These are phyloP conservation scores for Phialophora macrospora DNA, from an alignment of 2,329 filamentous ascomycete species.

Conservation along the genomic window DNA sequence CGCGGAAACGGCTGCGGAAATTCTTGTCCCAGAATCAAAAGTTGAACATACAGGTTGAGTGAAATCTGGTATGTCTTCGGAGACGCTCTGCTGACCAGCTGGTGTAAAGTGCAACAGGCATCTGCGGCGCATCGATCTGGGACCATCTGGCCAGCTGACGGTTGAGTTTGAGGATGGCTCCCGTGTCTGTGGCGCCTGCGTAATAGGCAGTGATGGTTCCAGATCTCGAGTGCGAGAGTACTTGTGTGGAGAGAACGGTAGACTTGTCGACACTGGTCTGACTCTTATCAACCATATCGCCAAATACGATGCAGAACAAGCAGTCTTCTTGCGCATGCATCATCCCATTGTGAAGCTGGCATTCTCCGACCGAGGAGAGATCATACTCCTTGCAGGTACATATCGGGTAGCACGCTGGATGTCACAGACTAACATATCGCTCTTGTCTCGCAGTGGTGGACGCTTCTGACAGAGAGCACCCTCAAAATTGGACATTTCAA, in stretches of 20 bases:
- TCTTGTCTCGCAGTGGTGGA: constrained; percentile 8
- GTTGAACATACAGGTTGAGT: constrained; percentile 12
- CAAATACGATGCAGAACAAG: constrained; percentile 5
- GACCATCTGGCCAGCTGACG: not conserved
- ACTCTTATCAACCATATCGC: constrained; percentile 20
- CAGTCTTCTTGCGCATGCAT: constrained; percentile 10
- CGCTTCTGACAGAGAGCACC: constrained; percentile 11
- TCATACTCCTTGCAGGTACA: constrained; percentile 10
- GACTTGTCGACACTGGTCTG: not conserved
- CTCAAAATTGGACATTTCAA: constrained; percentile 13
- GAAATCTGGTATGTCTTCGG: not conserved
- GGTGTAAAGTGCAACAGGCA: not conserved
- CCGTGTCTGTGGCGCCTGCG: constrained; percentile 23
- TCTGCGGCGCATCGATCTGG: not conserved
- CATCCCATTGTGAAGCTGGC: constrained; percentile 17
- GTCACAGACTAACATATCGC: not conserved
- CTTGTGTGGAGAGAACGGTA: constrained; percentile 13
- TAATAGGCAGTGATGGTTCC: constrained; percentile 41
- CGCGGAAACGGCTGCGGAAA: constrained; percentile 12
- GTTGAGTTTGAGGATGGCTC: constrained; percentile 35
- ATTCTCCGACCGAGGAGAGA: constrained; percentile 5
- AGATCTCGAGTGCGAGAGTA: constrained; percentile 37
- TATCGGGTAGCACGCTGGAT: not conserved
- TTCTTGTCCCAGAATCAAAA: constrained; percentile 15
- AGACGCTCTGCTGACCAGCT: not conserved